Evolutionary conservation across 2,329 filamentous ascomycete genomes (phyloP).

Genomic region (Monilinia aucupariae): DNA sequence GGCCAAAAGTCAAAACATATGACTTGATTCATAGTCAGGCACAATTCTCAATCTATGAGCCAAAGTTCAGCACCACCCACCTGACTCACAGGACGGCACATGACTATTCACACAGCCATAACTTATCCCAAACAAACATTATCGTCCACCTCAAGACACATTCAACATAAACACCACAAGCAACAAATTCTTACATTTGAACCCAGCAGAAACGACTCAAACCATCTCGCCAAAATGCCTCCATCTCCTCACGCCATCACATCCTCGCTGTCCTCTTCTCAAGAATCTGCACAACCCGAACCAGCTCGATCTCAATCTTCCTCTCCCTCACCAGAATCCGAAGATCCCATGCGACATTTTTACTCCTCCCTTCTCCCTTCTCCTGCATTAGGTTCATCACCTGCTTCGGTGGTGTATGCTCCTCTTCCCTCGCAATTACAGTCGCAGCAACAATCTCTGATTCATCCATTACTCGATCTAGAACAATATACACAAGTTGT

Average conservation of each 20-base stretch:
- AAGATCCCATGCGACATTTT: background rate
- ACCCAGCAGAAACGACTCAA: background rate
- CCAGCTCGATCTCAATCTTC: background rate
- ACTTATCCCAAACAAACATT: background rate
- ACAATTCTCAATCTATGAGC: background rate
- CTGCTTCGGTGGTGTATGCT: constrained; percentile 1
- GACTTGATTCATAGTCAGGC: background rate
- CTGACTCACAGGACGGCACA: background rate
- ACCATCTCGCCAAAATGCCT: background rate
- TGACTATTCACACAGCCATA: background rate
- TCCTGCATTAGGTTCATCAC: background rate
- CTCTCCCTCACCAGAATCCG: background rate
- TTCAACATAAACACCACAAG: background rate
- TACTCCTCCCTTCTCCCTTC: background rate
- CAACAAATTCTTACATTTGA: background rate
- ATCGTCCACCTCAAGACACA: background rate
- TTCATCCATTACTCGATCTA: background rate
- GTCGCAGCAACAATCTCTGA: background rate
- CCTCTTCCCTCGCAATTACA: background rate
- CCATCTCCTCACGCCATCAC: background rate
- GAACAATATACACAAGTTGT: background rate
- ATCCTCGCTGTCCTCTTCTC: background rate
- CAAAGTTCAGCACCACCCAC: background rate
- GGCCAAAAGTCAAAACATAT: background rate
- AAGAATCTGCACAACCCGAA: background rate